Percentiles rank a stretch among this genome's conserved stretches.
These are phyloP conservation scores for Schizochytrium sp. DNA, from an alignment of 108 stramenopile species.

Conservation along the genomic window DNA sequence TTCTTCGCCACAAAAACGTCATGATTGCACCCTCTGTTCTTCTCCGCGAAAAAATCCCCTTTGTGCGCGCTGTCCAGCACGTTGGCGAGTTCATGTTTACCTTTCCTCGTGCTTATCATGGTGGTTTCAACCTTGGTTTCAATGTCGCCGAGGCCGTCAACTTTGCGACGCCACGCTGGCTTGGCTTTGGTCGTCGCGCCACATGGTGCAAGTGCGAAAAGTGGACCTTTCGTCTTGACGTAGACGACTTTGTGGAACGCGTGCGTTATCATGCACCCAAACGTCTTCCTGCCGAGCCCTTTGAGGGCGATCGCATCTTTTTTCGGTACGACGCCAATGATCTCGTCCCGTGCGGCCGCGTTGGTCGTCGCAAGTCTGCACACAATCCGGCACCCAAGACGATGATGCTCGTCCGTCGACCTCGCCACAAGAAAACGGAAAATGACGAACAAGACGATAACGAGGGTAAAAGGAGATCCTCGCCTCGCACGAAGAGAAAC, in stretches of 20 bases:
- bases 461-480: too few relatives aligned
- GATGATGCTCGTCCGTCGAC: not conserved
- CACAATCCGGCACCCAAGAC: not conserved
- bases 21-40: constrained; percentile 73
- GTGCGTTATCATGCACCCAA: not conserved
- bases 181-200: constrained; percentile 66
- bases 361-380: not conserved
- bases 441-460: too few relatives aligned
- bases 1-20: constrained; percentile 88
- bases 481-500: too few relatives aligned
- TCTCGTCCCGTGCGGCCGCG: not conserved
- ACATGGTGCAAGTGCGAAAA: constrained; percentile 75
- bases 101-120: constrained; percentile 87
- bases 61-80: constrained; percentile 75
- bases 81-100: constrained; percentile 94
- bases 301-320: not conserved
- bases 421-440: too few relatives aligned
- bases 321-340: not conserved
- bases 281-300: not conserved
- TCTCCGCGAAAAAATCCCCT: constrained; percentile 78
- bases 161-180: constrained; percentile 87
- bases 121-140: constrained; percentile 94
- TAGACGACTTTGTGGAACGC: not conserved
- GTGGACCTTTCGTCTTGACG: constrained; percentile 1
- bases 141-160: constrained; percentile 94